phyloP scores from a whole-genome alignment of 768 basidiomycete genomes.

The Tulasnella sp. region DNA sequence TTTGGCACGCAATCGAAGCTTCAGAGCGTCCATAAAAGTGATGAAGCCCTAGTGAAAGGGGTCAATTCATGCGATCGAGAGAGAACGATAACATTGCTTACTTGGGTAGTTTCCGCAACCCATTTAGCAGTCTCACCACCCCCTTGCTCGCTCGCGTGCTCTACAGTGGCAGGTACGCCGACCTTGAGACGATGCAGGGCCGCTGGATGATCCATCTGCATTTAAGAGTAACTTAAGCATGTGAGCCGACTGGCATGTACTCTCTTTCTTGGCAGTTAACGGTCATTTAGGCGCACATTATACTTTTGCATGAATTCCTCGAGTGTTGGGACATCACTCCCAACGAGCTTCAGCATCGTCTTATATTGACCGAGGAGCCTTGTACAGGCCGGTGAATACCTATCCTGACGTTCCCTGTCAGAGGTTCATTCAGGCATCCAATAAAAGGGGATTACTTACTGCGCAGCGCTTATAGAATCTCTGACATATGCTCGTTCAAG shows the following conservation, averaged over 20 bases:
- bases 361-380: conserved; percentile 93
- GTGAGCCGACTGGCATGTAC: neutral
- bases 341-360: conserved; percentile 91
- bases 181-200: conserved; percentile 83
- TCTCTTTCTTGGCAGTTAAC: neutral
- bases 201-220: conserved; percentile 84
- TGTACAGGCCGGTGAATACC: conserved; percentile 95
- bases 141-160: conserved; percentile 88
- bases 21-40: conserved; percentile 96
- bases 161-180: conserved; percentile 92
- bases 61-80: neutral
- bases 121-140: conserved; percentile 90
- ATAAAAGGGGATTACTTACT: conserved; percentile 46
- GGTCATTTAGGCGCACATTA: conserved; percentile 40
- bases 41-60: conserved; percentile 69
- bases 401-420: conserved; percentile 33
- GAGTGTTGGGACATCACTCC: conserved; percentile 72
- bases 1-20: conserved; percentile 86
- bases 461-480: conserved; percentile 79
- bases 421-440: too few relatives aligned
- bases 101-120: conserved; percentile 97
- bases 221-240: neutral
- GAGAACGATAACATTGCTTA: conserved; percentile 27
- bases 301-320: conserved; percentile 90
- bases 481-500: conserved; percentile 92